phyloP scores from a whole-genome alignment of 1,139 yeast genomes.

The Debaryomyces udenii region DNA sequence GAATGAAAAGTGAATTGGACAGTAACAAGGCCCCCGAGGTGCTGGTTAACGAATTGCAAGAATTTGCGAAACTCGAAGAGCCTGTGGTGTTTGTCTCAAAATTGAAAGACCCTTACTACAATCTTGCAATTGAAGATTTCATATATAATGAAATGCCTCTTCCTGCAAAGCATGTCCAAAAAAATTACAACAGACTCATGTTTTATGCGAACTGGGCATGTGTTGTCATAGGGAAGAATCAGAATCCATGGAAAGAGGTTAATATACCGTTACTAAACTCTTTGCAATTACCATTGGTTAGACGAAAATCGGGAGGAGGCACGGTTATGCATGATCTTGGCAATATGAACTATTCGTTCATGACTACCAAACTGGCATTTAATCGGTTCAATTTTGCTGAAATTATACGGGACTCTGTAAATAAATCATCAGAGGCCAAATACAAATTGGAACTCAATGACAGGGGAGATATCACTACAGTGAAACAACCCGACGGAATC shows the following conservation, averaged over 20 bases:
- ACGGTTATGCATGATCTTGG: conserved; percentile 96
- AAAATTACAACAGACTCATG: conserved; percentile 56
- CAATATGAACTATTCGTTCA: conserved; percentile 82
- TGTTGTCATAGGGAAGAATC: conserved; percentile 94
- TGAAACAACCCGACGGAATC: conserved; percentile 26
- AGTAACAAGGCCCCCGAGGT: neutral
- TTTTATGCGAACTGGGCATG: conserved; percentile 81
- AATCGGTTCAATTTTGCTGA: conserved; percentile 64
- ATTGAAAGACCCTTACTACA: conserved; percentile 67
- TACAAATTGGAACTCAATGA: conserved; percentile 52
- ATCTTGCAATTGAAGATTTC: conserved; percentile 82
- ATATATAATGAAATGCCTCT: conserved; percentile 68
- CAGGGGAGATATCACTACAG: conserved; percentile 76
- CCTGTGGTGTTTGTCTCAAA: conserved; percentile 47
- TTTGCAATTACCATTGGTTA: conserved; percentile 64
- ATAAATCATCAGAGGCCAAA: conserved; percentile 24
- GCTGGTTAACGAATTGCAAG: conserved; percentile 14
- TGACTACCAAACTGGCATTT: conserved; percentile 70
- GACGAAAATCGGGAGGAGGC: conserved; percentile 94
- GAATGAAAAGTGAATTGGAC: neutral
- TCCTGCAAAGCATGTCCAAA: conserved; percentile 20
- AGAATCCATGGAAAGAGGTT: conserved; percentile 90
- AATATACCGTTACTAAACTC: conserved; percentile 61
- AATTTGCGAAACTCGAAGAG: conserved; percentile 19
- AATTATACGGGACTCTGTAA: conserved; percentile 55